Conservation (phyloP, 2,329 filamentous ascomycete genomes). For the Gnomoniopsis sp. region DNA sequence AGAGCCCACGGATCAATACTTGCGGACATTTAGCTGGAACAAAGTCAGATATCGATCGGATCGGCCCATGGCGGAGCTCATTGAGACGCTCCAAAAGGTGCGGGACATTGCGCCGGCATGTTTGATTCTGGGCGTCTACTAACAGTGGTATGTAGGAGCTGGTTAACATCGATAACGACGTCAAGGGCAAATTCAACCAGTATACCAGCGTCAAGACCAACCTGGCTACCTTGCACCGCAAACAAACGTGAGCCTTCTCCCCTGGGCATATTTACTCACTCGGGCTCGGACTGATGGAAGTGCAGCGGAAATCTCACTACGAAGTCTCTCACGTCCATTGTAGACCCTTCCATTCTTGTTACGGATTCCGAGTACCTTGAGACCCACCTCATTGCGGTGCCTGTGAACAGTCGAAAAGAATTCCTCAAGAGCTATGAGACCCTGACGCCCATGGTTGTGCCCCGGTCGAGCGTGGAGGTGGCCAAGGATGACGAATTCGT, state of each 20-base stretch:
- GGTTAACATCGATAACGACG: conserved; percentile 88
- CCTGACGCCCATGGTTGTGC: conserved; percentile 85
- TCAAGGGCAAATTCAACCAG: conserved; percentile 90
- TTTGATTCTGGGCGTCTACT: not conserved
- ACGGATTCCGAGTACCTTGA: conserved; percentile 95
- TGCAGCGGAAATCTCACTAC: conserved; percentile 84
- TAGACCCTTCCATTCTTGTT: conserved; percentile 75
- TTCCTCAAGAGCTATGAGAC: conserved; percentile 90
- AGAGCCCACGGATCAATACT: conserved; percentile 96
- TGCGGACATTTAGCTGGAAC: conserved; percentile 90
- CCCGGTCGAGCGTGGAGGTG: conserved; percentile 76
- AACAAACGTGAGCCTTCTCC: conserved; percentile 66
- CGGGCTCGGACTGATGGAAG: not conserved
- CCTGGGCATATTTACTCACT: not conserved
- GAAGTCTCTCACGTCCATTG: conserved; percentile 86
- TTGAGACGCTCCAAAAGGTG: conserved; percentile 86
- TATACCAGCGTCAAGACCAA: conserved; percentile 90
- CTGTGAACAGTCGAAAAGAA: conserved; percentile 75
- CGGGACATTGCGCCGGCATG: conserved; percentile 7
- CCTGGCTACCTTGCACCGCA: conserved; percentile 75
- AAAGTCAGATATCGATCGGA: conserved; percentile 96
- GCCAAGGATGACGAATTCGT: conserved; percentile 87
- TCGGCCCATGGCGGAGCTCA: conserved; percentile 81
- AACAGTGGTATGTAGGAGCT: conserved; percentile 61
- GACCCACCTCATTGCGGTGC: conserved; percentile 90